Evolutionary conservation across 2,329 filamentous ascomycete genomes (phyloP).

Genomic region (Cladosporium sp.): DNA sequence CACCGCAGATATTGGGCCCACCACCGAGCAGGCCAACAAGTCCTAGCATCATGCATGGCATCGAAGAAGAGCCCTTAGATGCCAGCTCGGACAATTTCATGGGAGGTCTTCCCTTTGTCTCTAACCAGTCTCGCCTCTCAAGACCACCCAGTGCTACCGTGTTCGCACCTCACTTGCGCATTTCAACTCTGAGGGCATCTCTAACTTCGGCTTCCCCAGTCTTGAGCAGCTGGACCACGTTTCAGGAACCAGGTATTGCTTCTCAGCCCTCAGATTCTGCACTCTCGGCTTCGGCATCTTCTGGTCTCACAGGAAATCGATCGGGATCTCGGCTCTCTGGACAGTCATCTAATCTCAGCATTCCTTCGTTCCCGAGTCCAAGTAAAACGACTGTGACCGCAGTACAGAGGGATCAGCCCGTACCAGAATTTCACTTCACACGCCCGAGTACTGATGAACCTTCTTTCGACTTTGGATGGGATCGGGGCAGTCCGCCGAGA

Average conservation of each 20-base stretch:
- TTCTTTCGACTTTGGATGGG: constrained; percentile 3
- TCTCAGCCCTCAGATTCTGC: constrained; percentile 6
- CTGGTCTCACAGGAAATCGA: background rate
- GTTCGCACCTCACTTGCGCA: constrained; percentile 32
- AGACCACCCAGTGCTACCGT: constrained; percentile 24
- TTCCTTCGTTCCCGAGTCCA: constrained; percentile 25
- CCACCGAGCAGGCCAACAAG: constrained; percentile 29
- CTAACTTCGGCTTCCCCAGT: constrained; percentile 36
- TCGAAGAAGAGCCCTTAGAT: constrained; percentile 33
- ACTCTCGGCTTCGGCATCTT: background rate
- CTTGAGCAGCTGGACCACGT: constrained; percentile 31
- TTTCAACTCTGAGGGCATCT: constrained; percentile 32
- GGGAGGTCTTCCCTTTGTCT: constrained; percentile 7
- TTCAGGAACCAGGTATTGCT: constrained; percentile 16
- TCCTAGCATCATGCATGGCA: constrained; percentile 31
- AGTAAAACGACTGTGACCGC: constrained; percentile 16
- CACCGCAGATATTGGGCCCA: constrained; percentile 38
- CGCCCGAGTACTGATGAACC: constrained; percentile 14
- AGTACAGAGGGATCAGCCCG: constrained; percentile 13
- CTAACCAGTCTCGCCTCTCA: constrained; percentile 13
- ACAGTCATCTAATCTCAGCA: constrained; percentile 6
- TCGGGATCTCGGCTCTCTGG: constrained; percentile 1
- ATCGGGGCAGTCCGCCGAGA: background rate
- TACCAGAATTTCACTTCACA: constrained; percentile 23
- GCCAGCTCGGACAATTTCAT: background rate